Base-by-base conservation (phyloP, 192 early-diverging fungal genomes). In the Podila verticillata region DNA sequence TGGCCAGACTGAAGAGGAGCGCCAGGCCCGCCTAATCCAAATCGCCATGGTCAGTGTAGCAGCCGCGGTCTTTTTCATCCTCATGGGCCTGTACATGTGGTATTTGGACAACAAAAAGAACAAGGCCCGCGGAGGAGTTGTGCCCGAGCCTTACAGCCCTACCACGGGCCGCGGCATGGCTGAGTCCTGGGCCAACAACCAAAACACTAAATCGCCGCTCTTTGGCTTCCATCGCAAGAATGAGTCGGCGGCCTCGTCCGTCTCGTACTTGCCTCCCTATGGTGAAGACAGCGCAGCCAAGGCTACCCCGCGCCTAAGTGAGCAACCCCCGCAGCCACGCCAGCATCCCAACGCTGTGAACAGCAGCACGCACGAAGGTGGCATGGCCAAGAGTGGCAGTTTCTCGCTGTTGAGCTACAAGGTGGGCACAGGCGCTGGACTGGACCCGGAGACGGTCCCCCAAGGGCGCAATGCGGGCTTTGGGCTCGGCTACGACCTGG, bases 401-500 rank as follows among this genome's bases (percentile, higher is more conserved):
- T 57, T 47, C 24, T 66, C 65, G n/a, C 1, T 39, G 9, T 28
- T 66, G 57, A 70, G 66, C 9, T 68, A 68, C 54, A 61, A 66
- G 44, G 61, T 74, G 12, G 73, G 73, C 48, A 74, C 73, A 5
- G 73, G 73, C 12, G 73, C 64, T 7, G 73, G 73, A 15, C 54
- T 74, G 29, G 72, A 73, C 9, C 72, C 72, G 0, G 72, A 59
- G 2, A 61, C 66, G n/a, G 73, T 68, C 35, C 61, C 60, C 24
- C 73, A 74, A 26, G 73, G 65, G 32, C 73, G 73, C 12, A 74
- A 68, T 32, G 66, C 59, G 3, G 73, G 73, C 3, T 74, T 74
- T 57, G 73, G 73, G 22, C 39, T 74, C 7, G 73, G 73, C 0
- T 74, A 68, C 47, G 73, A 74, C 34, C 48, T 68, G 13, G 73